A percentile compares a stretch with the other conserved stretches of the same genome.
Evolutionary conservation across 1,139 yeast species (phyloP).

Genomic region (Neolecta irregularis): DNA sequence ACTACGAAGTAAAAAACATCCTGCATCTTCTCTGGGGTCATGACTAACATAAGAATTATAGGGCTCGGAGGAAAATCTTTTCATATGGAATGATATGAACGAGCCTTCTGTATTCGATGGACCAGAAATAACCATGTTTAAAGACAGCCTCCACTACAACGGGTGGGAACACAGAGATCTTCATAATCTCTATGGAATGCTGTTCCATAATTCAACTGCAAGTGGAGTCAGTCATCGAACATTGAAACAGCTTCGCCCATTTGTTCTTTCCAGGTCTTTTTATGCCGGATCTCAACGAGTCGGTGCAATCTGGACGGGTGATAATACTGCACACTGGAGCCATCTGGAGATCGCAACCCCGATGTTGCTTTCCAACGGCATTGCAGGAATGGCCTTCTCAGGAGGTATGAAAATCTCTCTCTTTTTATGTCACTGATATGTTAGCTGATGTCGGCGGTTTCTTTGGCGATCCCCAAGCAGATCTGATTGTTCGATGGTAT

Average conservation of each 20-base stretch:
- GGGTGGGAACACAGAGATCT: conserved; percentile 81
- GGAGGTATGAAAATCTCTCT: conserved; percentile 29
- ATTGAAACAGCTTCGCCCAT: conserved; percentile 49
- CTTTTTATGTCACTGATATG: not conserved
- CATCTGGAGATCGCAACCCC: conserved; percentile 68
- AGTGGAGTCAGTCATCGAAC: conserved; percentile 44
- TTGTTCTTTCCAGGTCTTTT: conserved; percentile 73
- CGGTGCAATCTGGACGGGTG: conserved; percentile 97
- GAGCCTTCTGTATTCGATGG: conserved; percentile 93
- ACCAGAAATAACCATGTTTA: conserved; percentile 82
- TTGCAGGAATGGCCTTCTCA: conserved; percentile 79
- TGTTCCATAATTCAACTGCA: conserved; percentile 68
- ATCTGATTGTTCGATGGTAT: conserved; percentile 79
- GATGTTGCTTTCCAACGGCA: conserved; percentile 66
- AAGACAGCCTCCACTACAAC: conserved; percentile 62
- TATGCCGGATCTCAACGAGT: conserved; percentile 84
- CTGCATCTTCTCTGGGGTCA: not conserved
- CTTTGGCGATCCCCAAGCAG: conserved; percentile 74
- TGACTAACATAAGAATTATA: conserved; percentile 24
- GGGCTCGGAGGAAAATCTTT: conserved; percentile 45
- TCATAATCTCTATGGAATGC: conserved; percentile 70
- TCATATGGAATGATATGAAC: conserved; percentile 96
- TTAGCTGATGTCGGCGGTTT: conserved; percentile 90
- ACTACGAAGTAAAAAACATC: conserved; percentile 12
- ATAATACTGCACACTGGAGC: conserved; percentile 86